A percentile compares a stretch with the other conserved stretches of the same genome.
Evolutionary conservation across 1,284 basidiomycete species (phyloP).

Genomic region (Trametes pubescens): DNA sequence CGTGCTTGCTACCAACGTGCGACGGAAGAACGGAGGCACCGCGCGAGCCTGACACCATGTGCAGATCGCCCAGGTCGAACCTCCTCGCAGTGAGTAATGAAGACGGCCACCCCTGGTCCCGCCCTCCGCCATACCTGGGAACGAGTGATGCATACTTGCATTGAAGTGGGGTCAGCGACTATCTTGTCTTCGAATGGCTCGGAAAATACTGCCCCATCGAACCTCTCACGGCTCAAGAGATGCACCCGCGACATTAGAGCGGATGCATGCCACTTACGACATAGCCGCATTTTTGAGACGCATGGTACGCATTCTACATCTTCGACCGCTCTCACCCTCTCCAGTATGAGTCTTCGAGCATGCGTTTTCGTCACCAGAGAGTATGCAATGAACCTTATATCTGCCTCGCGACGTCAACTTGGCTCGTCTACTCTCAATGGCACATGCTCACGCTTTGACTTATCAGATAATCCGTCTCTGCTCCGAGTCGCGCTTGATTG

Average conservation of each 20-base stretch:
- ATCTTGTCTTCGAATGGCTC: no score
- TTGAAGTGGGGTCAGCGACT: neutral
- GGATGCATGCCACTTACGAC: constrained; percentile 2
- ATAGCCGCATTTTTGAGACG: neutral
- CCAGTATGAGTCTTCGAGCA: neutral
- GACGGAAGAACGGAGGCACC: no score
- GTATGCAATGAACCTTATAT: constrained; percentile 2
- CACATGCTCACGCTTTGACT: constrained; percentile 21
- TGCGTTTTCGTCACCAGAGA: neutral
- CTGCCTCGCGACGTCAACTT: constrained; percentile 5
- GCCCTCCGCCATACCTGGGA: neutral
- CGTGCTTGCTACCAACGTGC: no score
- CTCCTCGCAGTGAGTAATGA: no score
- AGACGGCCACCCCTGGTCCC: no score
- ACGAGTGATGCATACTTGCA: no score
- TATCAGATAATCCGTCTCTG: constrained; percentile 20
- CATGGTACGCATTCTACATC: neutral
- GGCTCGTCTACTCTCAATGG: constrained; percentile 8
- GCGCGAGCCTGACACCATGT: no score
- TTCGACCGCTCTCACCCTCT: neutral
- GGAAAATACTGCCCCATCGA: neutral
- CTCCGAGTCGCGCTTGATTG: neutral
- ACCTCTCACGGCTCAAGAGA: neutral
- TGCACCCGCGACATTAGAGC: constrained; percentile 1
- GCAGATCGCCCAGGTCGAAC: no score